Conservation (phyloP, 345 rosid species). For the Dipteronia sinensis region DNA sequence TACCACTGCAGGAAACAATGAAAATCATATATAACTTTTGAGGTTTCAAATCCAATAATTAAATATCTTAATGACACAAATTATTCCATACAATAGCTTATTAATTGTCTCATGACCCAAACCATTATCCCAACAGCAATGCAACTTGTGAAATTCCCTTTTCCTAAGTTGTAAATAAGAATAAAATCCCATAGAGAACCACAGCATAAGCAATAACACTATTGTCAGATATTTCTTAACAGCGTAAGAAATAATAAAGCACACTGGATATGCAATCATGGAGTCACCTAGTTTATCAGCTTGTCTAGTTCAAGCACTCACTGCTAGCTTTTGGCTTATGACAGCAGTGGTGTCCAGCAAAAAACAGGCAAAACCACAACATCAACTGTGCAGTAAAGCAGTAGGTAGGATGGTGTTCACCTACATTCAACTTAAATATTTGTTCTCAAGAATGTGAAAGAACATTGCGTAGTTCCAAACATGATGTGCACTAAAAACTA, state of each 20-base stretch:
- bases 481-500: neutral
- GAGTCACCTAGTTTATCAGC: neutral
- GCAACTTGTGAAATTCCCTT: neutral
- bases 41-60: constrained; percentile 5
- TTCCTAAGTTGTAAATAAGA: neutral
- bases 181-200: neutral
- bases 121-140: neutral
- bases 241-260: neutral
- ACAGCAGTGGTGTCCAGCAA: neutral
- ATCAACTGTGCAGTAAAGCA: neutral
- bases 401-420: neutral
- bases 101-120: neutral
- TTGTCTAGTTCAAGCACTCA: constrained; percentile 7
- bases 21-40: constrained; percentile 13
- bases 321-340: neutral
- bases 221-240: constrained; percentile 1
- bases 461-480: neutral
- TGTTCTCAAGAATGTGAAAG: neutral
- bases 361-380: neutral
- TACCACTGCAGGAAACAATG: constrained; percentile 66
- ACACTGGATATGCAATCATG: neutral
- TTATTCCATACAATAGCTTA: neutral
- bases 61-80: neutral
- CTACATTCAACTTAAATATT: neutral
- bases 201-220: neutral